phyloP scores from a whole-genome alignment of 805 yeast species.

The Candida taoyuanica region DNA sequence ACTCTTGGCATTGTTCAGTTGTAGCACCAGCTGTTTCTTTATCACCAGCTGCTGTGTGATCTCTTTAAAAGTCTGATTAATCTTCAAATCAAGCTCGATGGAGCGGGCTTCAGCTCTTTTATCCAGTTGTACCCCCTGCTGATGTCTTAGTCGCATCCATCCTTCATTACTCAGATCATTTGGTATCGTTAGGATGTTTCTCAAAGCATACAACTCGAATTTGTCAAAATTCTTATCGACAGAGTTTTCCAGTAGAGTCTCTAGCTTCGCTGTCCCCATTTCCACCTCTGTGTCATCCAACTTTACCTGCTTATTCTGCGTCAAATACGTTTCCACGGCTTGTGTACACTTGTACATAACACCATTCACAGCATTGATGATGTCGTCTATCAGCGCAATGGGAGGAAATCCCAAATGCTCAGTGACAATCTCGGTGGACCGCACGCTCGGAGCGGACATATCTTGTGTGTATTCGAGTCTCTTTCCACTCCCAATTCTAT shows the following conservation, averaged over 20 bases:
- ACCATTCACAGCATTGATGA: constrained; percentile 82
- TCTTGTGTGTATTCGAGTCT: neutral
- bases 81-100: constrained; percentile 29
- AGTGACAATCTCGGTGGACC: constrained; percentile 53
- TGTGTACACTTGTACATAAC: constrained; percentile 77
- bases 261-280: constrained; percentile 77
- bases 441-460: constrained; percentile 18
- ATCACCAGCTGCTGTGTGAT: constrained; percentile 41
- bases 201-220: constrained; percentile 72
- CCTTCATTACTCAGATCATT: constrained; percentile 45
- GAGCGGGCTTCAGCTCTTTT: constrained; percentile 17
- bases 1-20: constrained; percentile 35
- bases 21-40: constrained; percentile 37
- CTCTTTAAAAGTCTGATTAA: constrained; percentile 32
- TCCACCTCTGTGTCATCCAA: constrained; percentile 48
- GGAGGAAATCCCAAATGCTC: constrained; percentile 89
- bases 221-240: constrained; percentile 83
- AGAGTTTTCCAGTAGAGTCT: constrained; percentile 65
- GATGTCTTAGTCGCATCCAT: constrained; percentile 64
- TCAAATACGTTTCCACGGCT: constrained; percentile 67
- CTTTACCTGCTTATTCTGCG: constrained; percentile 22
- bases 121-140: constrained; percentile 42
- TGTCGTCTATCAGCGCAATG: constrained; percentile 75
- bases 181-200: constrained; percentile 75
- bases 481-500: too few species aligned